Base-by-base conservation (phyloP, 2,329 filamentous ascomycete genomes). In the Colletotrichum ledebouriae region DNA sequence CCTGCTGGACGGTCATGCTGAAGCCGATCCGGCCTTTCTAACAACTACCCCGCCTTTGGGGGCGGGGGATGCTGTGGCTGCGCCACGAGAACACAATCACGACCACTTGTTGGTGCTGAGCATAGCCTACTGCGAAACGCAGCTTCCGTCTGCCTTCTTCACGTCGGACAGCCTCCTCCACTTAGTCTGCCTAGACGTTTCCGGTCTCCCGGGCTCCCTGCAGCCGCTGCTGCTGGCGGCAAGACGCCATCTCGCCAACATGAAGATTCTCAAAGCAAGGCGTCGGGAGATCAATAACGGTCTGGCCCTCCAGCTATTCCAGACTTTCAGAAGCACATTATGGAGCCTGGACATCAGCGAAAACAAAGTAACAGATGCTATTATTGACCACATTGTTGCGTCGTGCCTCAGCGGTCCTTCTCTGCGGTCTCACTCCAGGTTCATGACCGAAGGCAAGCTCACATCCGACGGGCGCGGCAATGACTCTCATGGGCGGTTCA, bases 261-360 rank as follows among this genome's bases (percentile, higher is more conserved):
- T 90, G 9, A 82, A 84, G 3, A 77, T 89, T 3, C 74, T 90
- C 29, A 89, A 87, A 71, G 75, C 83, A 0, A 77, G 79, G 53
- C 78, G 80, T 2, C 80, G 84, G 22, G 81, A 85, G 66, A 72
- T 89, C 22, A 81, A 84, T 22, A 80, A 86, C 64, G 61, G 63
- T 1, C 75, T 78, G 2, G 75, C 80, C 2, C 63, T 76, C 0
- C 47, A 74, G 3, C 70, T 82, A 46, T 72, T 85, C 73, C 71
- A 73, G 66, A 70, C 74, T 5, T 81, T 81, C 55, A 64, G 71
- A 4, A 67, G 67, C 11, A 82, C 79, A 33, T 74, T 90, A 11
- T 90, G 87, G 87, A 88, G 87, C 71, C 73, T 90, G 4, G 87
- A 90, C 69, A 57, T 90, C 0, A 78, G 81, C 42, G 60, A 81